phyloP scores from a whole-genome alignment of 305 asterid genomes.

The Fraxinus nigra region DNA sequence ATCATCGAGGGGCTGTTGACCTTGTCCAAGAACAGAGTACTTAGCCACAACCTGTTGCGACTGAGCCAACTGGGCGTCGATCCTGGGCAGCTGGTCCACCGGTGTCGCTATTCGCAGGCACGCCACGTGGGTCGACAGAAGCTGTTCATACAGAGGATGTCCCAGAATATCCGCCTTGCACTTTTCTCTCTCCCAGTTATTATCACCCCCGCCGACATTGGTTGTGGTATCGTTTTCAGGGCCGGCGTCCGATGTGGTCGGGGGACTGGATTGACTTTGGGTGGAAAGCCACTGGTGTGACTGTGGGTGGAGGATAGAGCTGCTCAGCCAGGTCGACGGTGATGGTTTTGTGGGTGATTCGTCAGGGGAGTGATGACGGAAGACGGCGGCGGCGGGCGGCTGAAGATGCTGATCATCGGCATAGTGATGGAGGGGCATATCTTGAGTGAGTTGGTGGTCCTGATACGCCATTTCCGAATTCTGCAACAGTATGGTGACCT shows the following conservation, averaged over 20 bases:
- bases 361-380: conserved; percentile 47
- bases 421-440: conserved; percentile 56
- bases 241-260: conserved; percentile 32
- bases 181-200: conserved; percentile 75
- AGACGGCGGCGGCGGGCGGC: conserved; percentile 28
- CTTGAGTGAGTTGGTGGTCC: conserved; percentile 64
- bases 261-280: conserved; percentile 42
- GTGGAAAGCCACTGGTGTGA: conserved; percentile 51
- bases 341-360: conserved; percentile 35
- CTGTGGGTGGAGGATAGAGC: conserved; percentile 31
- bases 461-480: conserved; percentile 52
- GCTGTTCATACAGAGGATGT: conserved; percentile 85
- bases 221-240: conserved; percentile 35
- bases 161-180: conserved; percentile 73
- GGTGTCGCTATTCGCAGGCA: conserved; percentile 96
- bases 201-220: conserved; percentile 35
- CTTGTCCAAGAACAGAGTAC: conserved; percentile 65
- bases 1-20: conserved; percentile 54
- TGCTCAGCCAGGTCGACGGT: conserved; percentile 50
- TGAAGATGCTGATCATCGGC: conserved; percentile 36
- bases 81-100: conserved; percentile 92
- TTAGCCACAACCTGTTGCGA: conserved; percentile 89
- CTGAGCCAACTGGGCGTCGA: conserved; percentile 86
- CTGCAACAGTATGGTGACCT: conserved; percentile 16
- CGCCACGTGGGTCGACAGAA: conserved; percentile 84